Percentiles rank a stretch among this genome's conserved stretches.
phyloP scores from a whole-genome alignment of 116 monocot species.

The Papilionanthe hybrid region DNA sequence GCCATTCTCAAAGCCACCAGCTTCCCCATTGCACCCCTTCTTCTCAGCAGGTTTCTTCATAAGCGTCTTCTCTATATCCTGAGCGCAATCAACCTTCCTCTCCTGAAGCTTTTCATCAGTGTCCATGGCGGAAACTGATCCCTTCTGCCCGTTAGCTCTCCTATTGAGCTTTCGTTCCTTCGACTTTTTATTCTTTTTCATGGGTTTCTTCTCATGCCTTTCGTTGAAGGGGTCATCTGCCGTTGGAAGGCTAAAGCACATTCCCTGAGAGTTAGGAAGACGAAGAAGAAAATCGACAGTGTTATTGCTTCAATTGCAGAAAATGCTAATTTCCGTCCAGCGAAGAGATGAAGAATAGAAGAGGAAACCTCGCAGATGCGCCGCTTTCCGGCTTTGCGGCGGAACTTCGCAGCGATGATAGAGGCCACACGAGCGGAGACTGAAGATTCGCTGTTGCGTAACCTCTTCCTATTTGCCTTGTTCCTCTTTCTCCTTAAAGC shows the following conservation, averaged over 20 bases:
- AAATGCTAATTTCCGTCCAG: neutral
- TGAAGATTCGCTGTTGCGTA: constrained; percentile 35
- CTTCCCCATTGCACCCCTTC: neutral
- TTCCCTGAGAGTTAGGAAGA: constrained; percentile 31
- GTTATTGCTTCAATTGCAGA: neutral
- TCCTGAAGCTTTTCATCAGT: neutral
- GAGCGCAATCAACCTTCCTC: too few species aligned
- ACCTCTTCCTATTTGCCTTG: constrained; percentile 48
- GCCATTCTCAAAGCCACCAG: constrained; percentile 10
- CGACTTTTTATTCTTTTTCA: constrained; percentile 6
- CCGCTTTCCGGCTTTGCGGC: constrained; percentile 73
- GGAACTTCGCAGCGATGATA: constrained; percentile 72
- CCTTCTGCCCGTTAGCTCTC: neutral
- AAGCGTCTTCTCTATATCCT: neutral
- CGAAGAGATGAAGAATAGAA: neutral
- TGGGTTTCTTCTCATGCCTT: constrained; percentile 35
- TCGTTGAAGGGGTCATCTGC: constrained; percentile 84
- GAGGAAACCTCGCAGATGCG: constrained; percentile 66
- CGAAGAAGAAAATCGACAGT: neutral
- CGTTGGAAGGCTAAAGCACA: constrained; percentile 87
- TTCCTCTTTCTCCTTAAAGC: constrained; percentile 60
- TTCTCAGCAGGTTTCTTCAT: neutral
- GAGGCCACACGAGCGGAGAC: constrained; percentile 63
- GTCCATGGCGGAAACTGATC: neutral
- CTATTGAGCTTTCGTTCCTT: neutral